Conservation (phyloP, 1,284 basidiomycete species). For the Marasmius tenuissimus region DNA sequence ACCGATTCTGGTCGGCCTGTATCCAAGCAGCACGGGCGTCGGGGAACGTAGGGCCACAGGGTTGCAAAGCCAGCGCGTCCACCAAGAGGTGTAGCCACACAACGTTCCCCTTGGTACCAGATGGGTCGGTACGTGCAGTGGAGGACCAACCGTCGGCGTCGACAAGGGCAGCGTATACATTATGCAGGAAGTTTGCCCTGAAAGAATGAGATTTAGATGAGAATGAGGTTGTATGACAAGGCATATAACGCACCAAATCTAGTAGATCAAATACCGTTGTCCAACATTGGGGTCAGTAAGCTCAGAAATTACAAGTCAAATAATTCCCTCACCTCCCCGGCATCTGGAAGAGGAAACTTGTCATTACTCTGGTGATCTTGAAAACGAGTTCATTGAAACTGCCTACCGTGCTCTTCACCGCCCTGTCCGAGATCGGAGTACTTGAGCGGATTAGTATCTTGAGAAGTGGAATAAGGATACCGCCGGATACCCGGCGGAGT, state of each 20-base stretch:
- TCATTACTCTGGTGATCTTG: not conserved
- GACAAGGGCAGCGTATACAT: slow-evolving; percentile 39
- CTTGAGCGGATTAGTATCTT: slow-evolving; percentile 35
- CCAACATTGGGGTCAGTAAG: too few relatives aligned
- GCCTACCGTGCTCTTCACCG: slow-evolving; percentile 35
- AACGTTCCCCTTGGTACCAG: slow-evolving; percentile 29
- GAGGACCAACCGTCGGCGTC: slow-evolving; percentile 25
- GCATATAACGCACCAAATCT: too few relatives aligned
- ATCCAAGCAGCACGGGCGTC: slow-evolving; percentile 29
- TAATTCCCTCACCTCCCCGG: not conserved
- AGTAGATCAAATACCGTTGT: too few relatives aligned
- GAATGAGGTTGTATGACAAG: too few relatives aligned
- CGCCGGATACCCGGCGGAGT: slow-evolving; percentile 32
- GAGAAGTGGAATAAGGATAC: slow-evolving; percentile 40
- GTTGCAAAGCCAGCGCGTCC: slow-evolving; percentile 29
- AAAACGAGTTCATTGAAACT: not conserved
- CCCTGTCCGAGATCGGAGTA: slow-evolving; percentile 37
- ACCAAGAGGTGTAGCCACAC: slow-evolving; percentile 32
- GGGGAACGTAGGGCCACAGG: slow-evolving; percentile 30
- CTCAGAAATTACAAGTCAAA: not conserved
- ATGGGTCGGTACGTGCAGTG: slow-evolving; percentile 25
- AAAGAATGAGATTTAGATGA: slow-evolving; percentile 36
- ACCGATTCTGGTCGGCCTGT: slow-evolving; percentile 35
- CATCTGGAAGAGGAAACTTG: not conserved
- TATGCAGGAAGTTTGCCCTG: slow-evolving; percentile 36